A percentile compares a stretch with the other conserved stretches of the same genome.
These are phyloP conservation scores for Trametes elegans DNA, from an alignment of 768 basidiomycete species.

Conservation along the genomic window DNA sequence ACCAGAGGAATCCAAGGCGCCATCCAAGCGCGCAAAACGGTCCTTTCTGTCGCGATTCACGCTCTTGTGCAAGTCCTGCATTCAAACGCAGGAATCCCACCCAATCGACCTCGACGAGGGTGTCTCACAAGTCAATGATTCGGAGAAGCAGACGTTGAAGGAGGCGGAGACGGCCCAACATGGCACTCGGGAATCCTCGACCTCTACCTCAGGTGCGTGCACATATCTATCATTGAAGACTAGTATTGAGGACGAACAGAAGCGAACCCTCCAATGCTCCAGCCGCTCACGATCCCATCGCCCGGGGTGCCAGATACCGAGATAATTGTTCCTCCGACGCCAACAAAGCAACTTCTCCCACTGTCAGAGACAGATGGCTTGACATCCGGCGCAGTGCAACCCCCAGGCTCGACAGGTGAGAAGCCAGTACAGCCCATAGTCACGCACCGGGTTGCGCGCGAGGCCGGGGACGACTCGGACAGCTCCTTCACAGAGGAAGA, in stretches of 20 bases:
- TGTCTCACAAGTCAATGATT: constrained; percentile 29
- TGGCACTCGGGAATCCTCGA: constrained; percentile 21
- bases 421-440: constrained; percentile 32
- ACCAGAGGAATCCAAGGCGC: constrained; percentile 24
- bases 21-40: constrained; percentile 38
- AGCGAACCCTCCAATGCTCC: constrained; percentile 13
- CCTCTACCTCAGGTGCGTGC: constrained; percentile 22
- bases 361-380: constrained; percentile 81
- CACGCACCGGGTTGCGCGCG: constrained; percentile 27
- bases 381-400: constrained; percentile 88
- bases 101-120: constrained; percentile 40
- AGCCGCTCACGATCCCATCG: constrained; percentile 17
- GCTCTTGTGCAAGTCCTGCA: constrained; percentile 61
- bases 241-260: background rate
- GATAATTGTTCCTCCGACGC: constrained; percentile 46
- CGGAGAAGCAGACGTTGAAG: constrained; percentile 24
- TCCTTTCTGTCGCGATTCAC: constrained; percentile 60
- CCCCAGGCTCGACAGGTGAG: constrained; percentile 77
- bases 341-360: constrained; percentile 48
- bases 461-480: constrained; percentile 51
- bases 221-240: background rate
- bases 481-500: constrained; percentile 66
- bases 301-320: constrained; percentile 32
- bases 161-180: constrained; percentile 19
- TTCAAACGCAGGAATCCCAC: constrained; percentile 48